phyloP scores from a whole-genome alignment of 2,329 filamentous ascomycete genomes.

The Phyllosticta capitalensis region DNA sequence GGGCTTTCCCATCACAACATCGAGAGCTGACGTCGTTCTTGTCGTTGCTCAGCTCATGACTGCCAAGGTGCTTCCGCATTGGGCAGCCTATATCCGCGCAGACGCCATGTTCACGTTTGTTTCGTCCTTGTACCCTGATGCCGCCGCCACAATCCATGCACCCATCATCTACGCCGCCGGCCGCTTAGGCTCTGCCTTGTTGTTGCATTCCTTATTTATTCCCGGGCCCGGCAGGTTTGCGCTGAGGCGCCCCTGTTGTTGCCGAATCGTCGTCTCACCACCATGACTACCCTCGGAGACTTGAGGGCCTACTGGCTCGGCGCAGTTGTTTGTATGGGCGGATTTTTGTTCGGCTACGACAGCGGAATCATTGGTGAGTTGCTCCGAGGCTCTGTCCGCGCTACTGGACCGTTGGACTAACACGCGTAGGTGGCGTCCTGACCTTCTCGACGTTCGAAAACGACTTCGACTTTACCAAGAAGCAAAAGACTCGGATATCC shows the following conservation, averaged over 20 bases:
- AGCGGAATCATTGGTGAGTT: constrained; percentile 20
- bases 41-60: background rate
- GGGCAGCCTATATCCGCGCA: background rate
- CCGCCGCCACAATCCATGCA: background rate
- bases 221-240: background rate
- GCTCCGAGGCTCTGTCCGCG: background rate
- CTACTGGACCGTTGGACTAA: background rate
- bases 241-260: background rate
- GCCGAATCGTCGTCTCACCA: background rate
- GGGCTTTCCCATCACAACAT: background rate
- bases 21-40: background rate
- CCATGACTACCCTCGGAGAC: constrained; percentile 22
- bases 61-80: background rate
- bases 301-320: constrained; percentile 44
- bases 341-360: constrained; percentile 40
- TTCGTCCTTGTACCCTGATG: background rate
- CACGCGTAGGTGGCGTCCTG: constrained; percentile 33
- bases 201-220: background rate
- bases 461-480: constrained; percentile 34
- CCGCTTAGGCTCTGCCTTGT: background rate
- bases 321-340: constrained; percentile 42
- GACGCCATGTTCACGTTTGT: background rate
- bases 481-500: constrained; percentile 32
- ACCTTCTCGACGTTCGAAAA: constrained; percentile 35
- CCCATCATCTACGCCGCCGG: background rate